Evolutionary conservation across 805 yeast species (phyloP).

Genomic region (Saturnispora sanitii): DNA sequence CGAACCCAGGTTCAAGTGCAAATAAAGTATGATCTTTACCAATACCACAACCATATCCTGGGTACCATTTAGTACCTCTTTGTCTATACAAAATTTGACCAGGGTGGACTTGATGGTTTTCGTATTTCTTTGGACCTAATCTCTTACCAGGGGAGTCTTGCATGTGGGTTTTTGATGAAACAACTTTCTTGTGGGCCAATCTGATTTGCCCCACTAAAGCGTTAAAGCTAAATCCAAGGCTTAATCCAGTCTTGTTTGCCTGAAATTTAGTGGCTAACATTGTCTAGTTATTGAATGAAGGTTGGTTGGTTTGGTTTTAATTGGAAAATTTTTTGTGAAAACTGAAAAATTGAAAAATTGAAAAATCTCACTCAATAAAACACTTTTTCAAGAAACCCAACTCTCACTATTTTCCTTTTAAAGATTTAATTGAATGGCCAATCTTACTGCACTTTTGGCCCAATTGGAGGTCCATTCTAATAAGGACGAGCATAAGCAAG

Average conservation of each 20-base stretch:
- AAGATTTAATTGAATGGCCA: too few relatives aligned
- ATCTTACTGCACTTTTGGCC: slow-evolving; percentile 23
- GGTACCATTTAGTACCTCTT: slow-evolving; percentile 88
- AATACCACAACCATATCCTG: slow-evolving; percentile 84
- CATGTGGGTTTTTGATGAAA: slow-evolving; percentile 90
- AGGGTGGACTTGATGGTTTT: slow-evolving; percentile 62
- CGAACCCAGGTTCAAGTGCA: slow-evolving; percentile 89
- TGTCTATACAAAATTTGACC: slow-evolving; percentile 91
- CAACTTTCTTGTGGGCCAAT: slow-evolving; percentile 87
- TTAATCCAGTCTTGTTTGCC: too few relatives aligned
- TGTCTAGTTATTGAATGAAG: too few relatives aligned
- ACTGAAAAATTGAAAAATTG: slow-evolving; percentile 12
- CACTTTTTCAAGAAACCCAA: slow-evolving; percentile 18
- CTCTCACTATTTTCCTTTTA: too few relatives aligned
- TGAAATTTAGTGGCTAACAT: neutral
- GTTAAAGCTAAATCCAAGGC: neutral
- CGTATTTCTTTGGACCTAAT: slow-evolving; percentile 81
- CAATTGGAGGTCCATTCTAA: slow-evolving; percentile 28
- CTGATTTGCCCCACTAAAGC: slow-evolving; percentile 43
- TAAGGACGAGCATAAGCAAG: slow-evolving; percentile 21
- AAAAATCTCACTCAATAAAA: slow-evolving; percentile 13
- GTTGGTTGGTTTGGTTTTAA: too few relatives aligned
- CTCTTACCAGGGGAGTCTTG: slow-evolving; percentile 93
- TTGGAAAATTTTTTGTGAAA: too few relatives aligned
- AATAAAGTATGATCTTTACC: slow-evolving; percentile 91